Conservation (phyloP, 306 rosid genomes). For the Trifolium dubium region DNA sequence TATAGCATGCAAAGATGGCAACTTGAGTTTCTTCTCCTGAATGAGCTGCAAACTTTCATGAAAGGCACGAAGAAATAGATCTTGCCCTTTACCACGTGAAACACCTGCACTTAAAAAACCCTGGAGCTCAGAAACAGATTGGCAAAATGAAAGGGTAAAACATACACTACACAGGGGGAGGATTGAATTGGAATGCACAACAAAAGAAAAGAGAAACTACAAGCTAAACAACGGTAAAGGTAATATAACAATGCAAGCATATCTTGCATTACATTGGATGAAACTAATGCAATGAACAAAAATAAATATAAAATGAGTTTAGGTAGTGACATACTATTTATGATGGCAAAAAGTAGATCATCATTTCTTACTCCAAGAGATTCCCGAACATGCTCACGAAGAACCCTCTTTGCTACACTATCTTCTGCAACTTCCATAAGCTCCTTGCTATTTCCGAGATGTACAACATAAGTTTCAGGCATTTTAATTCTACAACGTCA, state of each 20-base stretch:
- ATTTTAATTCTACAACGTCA: conserved; percentile 66
- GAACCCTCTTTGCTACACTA: conserved; percentile 83
- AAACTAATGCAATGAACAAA: conserved; percentile 28
- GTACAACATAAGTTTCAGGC: conserved; percentile 92
- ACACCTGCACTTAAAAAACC: conserved; percentile 66
- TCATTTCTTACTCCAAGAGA: conserved; percentile 91
- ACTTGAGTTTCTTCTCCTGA: conserved; percentile 73
- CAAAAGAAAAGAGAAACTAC: conserved; percentile 34
- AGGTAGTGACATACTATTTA: conserved; percentile 70
- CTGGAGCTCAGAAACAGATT: conserved; percentile 32
- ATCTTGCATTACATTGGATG: conserved; percentile 17
- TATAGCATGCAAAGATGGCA: conserved; percentile 86
- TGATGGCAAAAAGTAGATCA: conserved; percentile 88
- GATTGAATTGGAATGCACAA: conserved; percentile 31
- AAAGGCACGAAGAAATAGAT: conserved; percentile 89
- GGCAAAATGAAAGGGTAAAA: conserved; percentile 16
- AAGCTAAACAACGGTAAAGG: conserved; percentile 12
- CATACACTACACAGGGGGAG: conserved; percentile 2
- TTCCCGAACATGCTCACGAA: conserved; percentile 88
- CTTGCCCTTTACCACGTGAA: conserved; percentile 96
- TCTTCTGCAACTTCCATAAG: conserved; percentile 95
- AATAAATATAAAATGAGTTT: conserved; percentile 7
- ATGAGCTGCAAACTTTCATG: conserved; percentile 69
- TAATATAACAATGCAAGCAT: conserved; percentile 8
- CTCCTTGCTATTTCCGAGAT: conserved; percentile 98